Evolutionary conservation across 495 filamentous ascomycete genomes (phyloP).

Genomic region (Saxophila tyrrhenica): DNA sequence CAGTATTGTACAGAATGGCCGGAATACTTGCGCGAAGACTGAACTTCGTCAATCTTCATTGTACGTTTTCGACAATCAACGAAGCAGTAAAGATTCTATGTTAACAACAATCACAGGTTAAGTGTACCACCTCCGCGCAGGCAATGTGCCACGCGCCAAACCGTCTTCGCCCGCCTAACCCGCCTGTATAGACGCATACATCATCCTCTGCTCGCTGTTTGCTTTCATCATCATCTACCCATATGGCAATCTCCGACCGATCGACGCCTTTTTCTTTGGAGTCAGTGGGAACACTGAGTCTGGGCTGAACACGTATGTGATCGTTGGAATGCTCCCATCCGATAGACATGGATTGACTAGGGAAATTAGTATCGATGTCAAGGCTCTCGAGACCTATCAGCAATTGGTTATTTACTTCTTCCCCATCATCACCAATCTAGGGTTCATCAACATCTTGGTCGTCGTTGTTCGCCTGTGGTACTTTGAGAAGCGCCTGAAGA

Average conservation of each 20-base stretch:
- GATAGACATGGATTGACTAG: background rate
- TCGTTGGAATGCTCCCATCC: no score
- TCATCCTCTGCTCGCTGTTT: constrained; percentile 54
- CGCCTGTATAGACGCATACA: constrained; percentile 60
- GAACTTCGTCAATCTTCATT: no score
- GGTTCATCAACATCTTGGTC: constrained; percentile 73
- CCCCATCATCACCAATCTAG: constrained; percentile 53
- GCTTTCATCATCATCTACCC: constrained; percentile 65
- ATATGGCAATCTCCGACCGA: constrained; percentile 50
- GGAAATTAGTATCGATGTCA: constrained; percentile 51
- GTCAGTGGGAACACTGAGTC: constrained; percentile 78
- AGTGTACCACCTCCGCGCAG: no score
- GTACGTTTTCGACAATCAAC: no score
- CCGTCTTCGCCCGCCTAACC: no score
- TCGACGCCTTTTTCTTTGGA: constrained; percentile 86
- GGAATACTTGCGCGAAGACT: no score
- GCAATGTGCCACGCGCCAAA: no score
- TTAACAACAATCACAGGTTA: no score
- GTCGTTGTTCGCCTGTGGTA: constrained; percentile 86
- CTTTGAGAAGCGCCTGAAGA: constrained; percentile 88
- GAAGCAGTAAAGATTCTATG: no score
- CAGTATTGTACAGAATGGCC: no score
- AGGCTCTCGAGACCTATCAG: constrained; percentile 61
- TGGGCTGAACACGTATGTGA: constrained; percentile 54
- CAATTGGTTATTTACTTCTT: constrained; percentile 53